Percentiles rank a stretch among this genome's conserved stretches.
These are phyloP conservation scores for Kregervanrija delftensis DNA, from an alignment of 805 yeast genomes.

Conservation along the genomic window DNA sequence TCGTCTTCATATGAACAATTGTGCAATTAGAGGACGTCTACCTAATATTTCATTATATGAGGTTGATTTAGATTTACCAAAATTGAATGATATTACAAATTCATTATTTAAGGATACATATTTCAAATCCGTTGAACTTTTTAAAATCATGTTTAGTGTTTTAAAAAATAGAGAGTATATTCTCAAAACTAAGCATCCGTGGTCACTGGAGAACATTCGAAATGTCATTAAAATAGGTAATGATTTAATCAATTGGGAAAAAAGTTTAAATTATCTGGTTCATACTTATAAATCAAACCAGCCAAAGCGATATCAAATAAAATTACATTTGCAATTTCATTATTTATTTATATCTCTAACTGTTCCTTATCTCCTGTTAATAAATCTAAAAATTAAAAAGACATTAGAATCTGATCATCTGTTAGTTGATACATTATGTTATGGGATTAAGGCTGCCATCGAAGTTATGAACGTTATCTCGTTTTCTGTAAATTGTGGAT, in stretches of 20 bases:
- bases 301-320: conserved; percentile 24
- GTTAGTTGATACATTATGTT: conserved; percentile 23
- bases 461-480: conserved; percentile 22
- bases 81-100: conserved; percentile 9
- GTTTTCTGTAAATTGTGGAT: conserved; percentile 8
- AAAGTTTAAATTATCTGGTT: conserved; percentile 15
- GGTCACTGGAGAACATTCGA: conserved; percentile 26
- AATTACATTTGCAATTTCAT: conserved; percentile 26
- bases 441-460: conserved; percentile 28
- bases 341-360: conserved; percentile 26
- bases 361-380: conserved; percentile 29
- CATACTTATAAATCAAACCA: conserved; percentile 10
- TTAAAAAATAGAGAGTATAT: conserved; percentile 26
- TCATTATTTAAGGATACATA: conserved; percentile 14
- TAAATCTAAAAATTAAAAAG: conserved; percentile 19
- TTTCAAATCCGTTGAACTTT: conserved; percentile 19
- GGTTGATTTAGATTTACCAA: conserved; percentile 28
- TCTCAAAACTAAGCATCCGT: conserved; percentile 21
- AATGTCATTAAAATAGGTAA: conserved; percentile 24
- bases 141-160: conserved; percentile 26
- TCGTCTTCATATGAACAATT: conserved; percentile 26
- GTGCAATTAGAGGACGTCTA: conserved; percentile 31
- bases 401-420: conserved; percentile 22
- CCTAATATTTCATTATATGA: conserved; percentile 29
- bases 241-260: conserved; percentile 20